Percentiles rank a stretch among this genome's conserved stretches.
Evolutionary conservation across 345 rosid species (phyloP).

Genomic region (Mangifera indica): DNA sequence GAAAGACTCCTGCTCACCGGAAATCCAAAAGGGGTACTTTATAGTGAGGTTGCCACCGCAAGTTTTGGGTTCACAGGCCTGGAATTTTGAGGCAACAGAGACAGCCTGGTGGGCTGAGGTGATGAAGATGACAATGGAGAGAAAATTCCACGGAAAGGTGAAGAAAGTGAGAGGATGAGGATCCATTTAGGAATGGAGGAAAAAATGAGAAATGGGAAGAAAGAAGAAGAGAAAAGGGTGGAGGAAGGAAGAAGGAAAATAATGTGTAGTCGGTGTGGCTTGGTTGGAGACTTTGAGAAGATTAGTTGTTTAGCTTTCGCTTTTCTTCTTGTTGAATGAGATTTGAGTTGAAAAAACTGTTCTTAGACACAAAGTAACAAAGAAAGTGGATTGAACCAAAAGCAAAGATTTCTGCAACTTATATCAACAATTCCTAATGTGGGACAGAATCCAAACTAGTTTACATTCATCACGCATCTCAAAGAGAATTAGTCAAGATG

Average conservation of each 20-base stretch:
- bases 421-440: background rate
- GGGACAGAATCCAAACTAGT: background rate
- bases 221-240: constrained; percentile 11
- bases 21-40: constrained; percentile 51
- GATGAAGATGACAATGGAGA: constrained; percentile 25
- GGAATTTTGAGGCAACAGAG: constrained; percentile 36
- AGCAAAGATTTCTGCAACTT: background rate
- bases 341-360: background rate
- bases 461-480: background rate
- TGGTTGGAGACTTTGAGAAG: background rate
- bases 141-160: background rate
- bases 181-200: constrained; percentile 30
- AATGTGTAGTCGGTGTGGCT: constrained; percentile 26
- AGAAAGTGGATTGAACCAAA: background rate
- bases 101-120: constrained; percentile 18
- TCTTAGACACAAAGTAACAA: background rate
- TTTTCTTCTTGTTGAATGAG: constrained; percentile 1
- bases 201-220: background rate
- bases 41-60: constrained; percentile 49
- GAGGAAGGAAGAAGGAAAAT: constrained; percentile 9
- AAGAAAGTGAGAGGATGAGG: constrained; percentile 17
- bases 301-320: background rate
- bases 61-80: constrained; percentile 44
- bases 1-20: constrained; percentile 33
- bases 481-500: too few species aligned